Evolutionary conservation across 108 stramenopile genomes (phyloP), one percentile per base, ranked within the genome.

Genomic region (Cyclotella sp.): DNA sequence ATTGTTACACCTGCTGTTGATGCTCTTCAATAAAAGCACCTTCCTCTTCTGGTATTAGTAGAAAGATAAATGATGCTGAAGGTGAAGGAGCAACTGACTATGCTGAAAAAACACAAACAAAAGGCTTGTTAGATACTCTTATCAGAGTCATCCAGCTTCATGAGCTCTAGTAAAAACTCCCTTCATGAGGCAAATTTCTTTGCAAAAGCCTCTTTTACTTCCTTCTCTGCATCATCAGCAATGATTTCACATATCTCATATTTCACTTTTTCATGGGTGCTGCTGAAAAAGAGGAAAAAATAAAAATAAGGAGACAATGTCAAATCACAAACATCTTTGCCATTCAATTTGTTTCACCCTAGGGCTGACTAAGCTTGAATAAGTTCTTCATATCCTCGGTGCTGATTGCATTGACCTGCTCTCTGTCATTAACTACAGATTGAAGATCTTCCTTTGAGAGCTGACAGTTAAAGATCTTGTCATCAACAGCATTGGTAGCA

Each of bases 391-490:
- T 85, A 72, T 98, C 98, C 62, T 96, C 94, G 63, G 96, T 88
- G 28, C 89, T 87, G 57, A 99, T 84, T 2, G 85, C 84, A 85
- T 98, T 98, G 60, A 95, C 95, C 71, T 97, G 95, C 68, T 93
- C 93, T 75, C 92, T 94, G 78, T 96, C 97, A 65, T 97, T 95
- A 22, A 99, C 97, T 42, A 99, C 92, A 34, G 90, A 94, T 63
- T 98, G 98, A n/a, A 99, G 90, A 11, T 98, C 99, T 81, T 98
- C 97, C 79, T 99, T 99, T 30, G 90, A 88, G 19, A 99, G 94
- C 82, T 99, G 99, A 19, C 93, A 86, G 42, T 96, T 96, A 68
- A 98, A 97, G 51, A 98, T 97, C 70, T 99, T 99, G 79, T 99
- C 99, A 75, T 98, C 98, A 26, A 98, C 92, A 0, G 95, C 96